Evolutionary conservation across 441 rosid genomes (phyloP), one percentile per base, ranked within the genome.

Genomic region (Gossypium laxum): DNA sequence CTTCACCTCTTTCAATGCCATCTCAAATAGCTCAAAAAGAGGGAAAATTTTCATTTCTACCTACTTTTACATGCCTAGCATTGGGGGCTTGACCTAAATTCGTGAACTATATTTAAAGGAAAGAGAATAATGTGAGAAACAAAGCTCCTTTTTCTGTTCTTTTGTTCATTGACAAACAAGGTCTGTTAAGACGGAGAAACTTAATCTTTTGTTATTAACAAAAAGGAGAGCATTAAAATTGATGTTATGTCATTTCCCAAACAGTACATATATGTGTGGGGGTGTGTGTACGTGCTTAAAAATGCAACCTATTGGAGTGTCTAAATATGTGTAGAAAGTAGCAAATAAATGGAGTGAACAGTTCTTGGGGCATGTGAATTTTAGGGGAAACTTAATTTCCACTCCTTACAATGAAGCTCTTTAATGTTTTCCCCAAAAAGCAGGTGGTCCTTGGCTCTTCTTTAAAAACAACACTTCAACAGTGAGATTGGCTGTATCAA

Each of bases 371-470:
- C 68, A 54, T 74, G 80, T 48, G 71, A 74, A 55, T 72, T 64
- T 66, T 24, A 67, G 69, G 67, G 81, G 82, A 79, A 82, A 77
- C 83, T 81, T 82, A 78, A 70, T 76, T 71, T 55, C 76, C 72
- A 75, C 56, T 47, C 74, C 47, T 56, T 41, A 22, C 8, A 41
- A 74, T 69, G 70, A 32, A 59, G 51, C 63, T 32, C 24, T 62
- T 12, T 62, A 32, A 52, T 67, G 56, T 63, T 73, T 30, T 74
- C 71, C 56, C 54, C 72, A 56, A 57, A 75, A 82, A 77, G 83
- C 75, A 77, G 70, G 80, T 76, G 83, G 78, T 79, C 85, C 85
- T 73, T 74, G 74, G 71, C 38, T 30, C 38, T 77, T 76, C 81
- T 71, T 69, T 76, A 14, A 38, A 63, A 69, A 43, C 38, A 58